Base-by-base conservation (phyloP, 441 rosid species). In the Cnidoscolus chayamansa region DNA sequence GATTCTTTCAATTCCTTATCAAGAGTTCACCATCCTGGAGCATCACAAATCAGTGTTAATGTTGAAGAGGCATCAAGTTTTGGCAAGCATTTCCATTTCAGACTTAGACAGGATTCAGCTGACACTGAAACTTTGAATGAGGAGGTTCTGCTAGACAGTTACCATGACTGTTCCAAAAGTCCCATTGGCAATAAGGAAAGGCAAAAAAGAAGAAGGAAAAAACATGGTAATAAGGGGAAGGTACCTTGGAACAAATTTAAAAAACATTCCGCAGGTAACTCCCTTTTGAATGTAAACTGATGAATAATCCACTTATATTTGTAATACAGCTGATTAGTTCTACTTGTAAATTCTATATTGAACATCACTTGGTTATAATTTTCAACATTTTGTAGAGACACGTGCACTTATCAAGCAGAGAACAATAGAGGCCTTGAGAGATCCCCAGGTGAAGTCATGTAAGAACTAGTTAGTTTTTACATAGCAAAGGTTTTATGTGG, bases 371-470 rank as follows among this genome's bases (percentile, higher is more conserved):
- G n/a, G 40, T 61, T 60, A 25, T 11, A 55, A 65, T 71, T 31
- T 59, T 66, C 43, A 54, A 30, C 40, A 32, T 54, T 66, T 53
- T 80, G 65, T 77, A 94, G 98, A 88, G 69, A 88, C 96, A 68
- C 85, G 96, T 30, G 82, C 77, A 47, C 82, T 81, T 77, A 94
- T 94, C 86, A 90, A 75, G 84, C 86, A 80, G 82, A 89, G 91
- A 84, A 94, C 95, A 15, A 81, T 82, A 2, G 95, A 86, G 84
- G 97, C 93, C 76, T 84, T 94, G 84, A 89, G 83, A 77, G 80
- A 90, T 72, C 95, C 97, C 85, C 85, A 94, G 97, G 98, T 91
- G 93, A 94, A 85, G 89, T 87, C 87, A 84, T 86, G 88, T 89
- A 85, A 91, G 96, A 90, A 78, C 74, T 76, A 72, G 73, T 65